Conservation (phyloP, 1,284 basidiomycete species). For the Tilletiopsis washingtonensis region DNA sequence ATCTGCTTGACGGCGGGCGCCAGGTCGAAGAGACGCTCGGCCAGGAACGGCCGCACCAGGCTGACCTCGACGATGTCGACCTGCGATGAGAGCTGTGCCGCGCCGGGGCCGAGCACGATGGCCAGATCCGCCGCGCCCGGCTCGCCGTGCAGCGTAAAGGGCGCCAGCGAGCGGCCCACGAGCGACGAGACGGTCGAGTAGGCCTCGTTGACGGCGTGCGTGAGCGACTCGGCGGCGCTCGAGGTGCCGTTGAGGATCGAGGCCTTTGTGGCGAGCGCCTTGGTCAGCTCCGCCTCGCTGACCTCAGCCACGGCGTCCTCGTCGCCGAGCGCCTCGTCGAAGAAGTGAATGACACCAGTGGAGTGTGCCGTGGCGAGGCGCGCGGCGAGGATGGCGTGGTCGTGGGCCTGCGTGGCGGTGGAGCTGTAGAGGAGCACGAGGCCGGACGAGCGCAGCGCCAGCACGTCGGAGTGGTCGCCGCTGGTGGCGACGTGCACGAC, state of each 20-base stretch:
- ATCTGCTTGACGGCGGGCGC: conserved; percentile 62
- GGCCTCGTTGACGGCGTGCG: conserved; percentile 16
- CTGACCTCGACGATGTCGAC: conserved; percentile 63
- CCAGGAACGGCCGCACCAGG: conserved; percentile 67
- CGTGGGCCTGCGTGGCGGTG: conserved; percentile 61
- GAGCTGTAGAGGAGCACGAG: conserved; percentile 61
- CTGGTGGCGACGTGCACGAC: conserved; percentile 36
- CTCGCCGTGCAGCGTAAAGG: conserved; percentile 31
- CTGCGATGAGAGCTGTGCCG: conserved; percentile 33
- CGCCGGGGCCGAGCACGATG: conserved; percentile 36
- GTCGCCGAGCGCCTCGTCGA: conserved; percentile 51
- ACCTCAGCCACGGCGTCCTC: too few species aligned
- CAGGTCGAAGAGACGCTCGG: conserved; percentile 58
- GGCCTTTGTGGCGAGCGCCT: conserved; percentile 18
- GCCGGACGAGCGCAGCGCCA: conserved; percentile 57
- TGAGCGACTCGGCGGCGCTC: conserved; percentile 14
- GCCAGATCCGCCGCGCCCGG: conserved; percentile 27
- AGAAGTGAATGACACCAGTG: conserved; percentile 70
- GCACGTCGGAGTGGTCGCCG: conserved; percentile 57
- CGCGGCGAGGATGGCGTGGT: conserved; percentile 64
- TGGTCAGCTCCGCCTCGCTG: conserved; percentile 44
- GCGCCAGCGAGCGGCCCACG: conserved; percentile 29
- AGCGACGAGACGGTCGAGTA: conserved; percentile 29
- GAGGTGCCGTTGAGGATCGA: conserved; percentile 49
- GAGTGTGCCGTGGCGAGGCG: conserved; percentile 58